A percentile compares a stretch with the other conserved stretches of the same genome.
These are phyloP conservation scores for Herpetomonas samuelpessoai DNA, from an alignment of 208 protist genomes.

Conservation along the genomic window DNA sequence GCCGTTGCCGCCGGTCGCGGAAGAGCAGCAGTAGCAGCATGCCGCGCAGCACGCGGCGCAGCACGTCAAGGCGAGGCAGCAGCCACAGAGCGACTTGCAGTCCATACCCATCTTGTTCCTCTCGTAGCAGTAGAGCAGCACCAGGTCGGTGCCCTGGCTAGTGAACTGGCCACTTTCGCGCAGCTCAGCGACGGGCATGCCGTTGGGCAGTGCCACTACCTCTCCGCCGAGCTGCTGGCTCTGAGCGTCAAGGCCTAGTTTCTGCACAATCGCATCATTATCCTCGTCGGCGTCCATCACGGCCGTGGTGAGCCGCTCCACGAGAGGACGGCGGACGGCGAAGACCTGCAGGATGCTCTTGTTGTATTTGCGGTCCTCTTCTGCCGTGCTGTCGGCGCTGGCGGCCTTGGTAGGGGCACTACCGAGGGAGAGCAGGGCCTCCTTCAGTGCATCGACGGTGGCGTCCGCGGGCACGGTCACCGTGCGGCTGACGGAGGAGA, in stretches of 20 bases:
- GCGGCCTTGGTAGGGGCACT: background rate
- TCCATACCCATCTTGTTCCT: background rate
- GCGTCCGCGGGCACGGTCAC: background rate
- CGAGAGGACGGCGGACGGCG: background rate
- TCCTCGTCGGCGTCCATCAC: background rate
- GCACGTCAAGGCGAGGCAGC: background rate
- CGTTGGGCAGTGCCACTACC: background rate
- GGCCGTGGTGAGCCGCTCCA: background rate
- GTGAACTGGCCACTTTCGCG: background rate
- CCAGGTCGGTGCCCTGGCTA: background rate
- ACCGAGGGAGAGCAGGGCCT: background rate
- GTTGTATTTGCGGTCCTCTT: background rate
- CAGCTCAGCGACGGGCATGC: background rate
- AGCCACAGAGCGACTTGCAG: background rate
- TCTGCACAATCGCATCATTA: background rate
- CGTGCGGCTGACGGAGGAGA: background rate
- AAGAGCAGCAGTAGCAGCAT: background rate
- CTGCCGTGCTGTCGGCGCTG: background rate
- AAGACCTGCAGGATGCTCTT: background rate
- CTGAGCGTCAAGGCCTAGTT: background rate
- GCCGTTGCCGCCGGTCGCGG: too few relatives aligned
- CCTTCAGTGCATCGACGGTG: background rate
- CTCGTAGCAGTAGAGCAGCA: constrained; percentile 1
- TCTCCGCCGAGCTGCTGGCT: background rate
- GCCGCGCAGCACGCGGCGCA: background rate